phyloP scores from a whole-genome alignment of 768 basidiomycete species.

The Naganishia vishniacii region DNA sequence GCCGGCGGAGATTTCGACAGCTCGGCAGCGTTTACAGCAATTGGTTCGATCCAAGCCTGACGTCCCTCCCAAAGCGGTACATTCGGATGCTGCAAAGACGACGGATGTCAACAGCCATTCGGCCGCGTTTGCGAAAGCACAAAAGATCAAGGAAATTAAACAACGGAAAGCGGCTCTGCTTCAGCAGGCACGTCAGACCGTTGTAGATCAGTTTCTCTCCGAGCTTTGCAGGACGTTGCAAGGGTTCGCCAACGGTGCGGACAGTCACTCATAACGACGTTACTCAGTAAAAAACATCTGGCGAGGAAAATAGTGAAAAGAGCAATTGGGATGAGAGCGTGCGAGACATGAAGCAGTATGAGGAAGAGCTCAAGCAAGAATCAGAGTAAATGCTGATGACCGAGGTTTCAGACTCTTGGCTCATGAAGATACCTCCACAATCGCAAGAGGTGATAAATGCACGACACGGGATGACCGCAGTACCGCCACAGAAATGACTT shows the following conservation, averaged over 20 bases:
- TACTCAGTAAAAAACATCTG: not conserved
- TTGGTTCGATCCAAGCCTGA: slow-evolving; percentile 17
- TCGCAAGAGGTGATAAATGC: too few relatives aligned
- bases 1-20: not conserved
- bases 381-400: too few relatives aligned
- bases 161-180: slow-evolving; percentile 7
- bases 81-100: not conserved
- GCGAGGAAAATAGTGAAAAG: not conserved
- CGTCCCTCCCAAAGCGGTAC: not conserved
- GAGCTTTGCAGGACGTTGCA: slow-evolving; percentile 4
- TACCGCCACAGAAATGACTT: too few relatives aligned
- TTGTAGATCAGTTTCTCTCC: slow-evolving; percentile 10
- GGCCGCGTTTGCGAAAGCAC: not conserved
- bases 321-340: too few relatives aligned
- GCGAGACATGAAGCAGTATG: too few relatives aligned
- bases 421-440: too few relatives aligned
- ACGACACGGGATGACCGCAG: too few relatives aligned
- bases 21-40: slow-evolving; percentile 5
- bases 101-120: not conserved
- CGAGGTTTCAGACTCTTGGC: too few relatives aligned
- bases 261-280: not conserved
- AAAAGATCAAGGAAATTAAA: not conserved
- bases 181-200: not conserved
- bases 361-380: too few relatives aligned
- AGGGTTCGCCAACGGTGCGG: not conserved